phyloP scores from a whole-genome alignment of 768 basidiomycete species.

The Obba rivulosa region DNA sequence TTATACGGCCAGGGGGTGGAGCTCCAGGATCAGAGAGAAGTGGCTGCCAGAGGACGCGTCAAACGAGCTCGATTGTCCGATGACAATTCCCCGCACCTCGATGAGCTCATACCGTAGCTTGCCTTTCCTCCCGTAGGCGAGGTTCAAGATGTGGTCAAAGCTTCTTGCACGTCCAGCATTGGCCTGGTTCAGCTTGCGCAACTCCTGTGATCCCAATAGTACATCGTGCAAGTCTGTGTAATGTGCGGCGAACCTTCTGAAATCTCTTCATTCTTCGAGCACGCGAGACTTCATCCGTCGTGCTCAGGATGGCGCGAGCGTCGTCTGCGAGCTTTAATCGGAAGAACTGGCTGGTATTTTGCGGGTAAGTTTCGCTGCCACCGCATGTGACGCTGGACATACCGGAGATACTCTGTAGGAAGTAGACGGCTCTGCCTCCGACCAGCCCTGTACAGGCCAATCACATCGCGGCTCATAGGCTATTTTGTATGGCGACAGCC shows the following conservation, averaged over 20 bases:
- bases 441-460: slow-evolving; percentile 32
- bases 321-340: slow-evolving; percentile 54
- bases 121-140: slow-evolving; percentile 75
- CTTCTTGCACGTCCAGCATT: slow-evolving; percentile 44
- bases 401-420: slow-evolving; percentile 45
- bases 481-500: too few relatives aligned
- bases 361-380: slow-evolving; percentile 6
- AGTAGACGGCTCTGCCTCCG: slow-evolving; percentile 37
- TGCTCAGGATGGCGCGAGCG: slow-evolving; percentile 40
- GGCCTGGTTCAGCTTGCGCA: slow-evolving; percentile 48
- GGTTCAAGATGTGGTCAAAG: slow-evolving; percentile 53
- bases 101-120: slow-evolving; percentile 65
- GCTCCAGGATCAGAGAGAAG: slow-evolving; percentile 43
- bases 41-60: slow-evolving; percentile 36
- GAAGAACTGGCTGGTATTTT: slow-evolving; percentile 51
- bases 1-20: slow-evolving; percentile 41
- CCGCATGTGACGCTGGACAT: slow-evolving; percentile 6
- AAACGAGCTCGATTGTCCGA: slow-evolving; percentile 1
- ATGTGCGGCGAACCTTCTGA: slow-evolving; percentile 36
- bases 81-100: slow-evolving; percentile 37
- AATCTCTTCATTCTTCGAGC: slow-evolving; percentile 43
- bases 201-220: slow-evolving; percentile 35
- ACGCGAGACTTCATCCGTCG: slow-evolving; percentile 27
- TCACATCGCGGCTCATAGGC: too few relatives aligned
- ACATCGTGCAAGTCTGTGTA: not conserved